Base-by-base conservation (phyloP, 768 basidiomycete genomes). In the Lentinula boryana region DNA sequence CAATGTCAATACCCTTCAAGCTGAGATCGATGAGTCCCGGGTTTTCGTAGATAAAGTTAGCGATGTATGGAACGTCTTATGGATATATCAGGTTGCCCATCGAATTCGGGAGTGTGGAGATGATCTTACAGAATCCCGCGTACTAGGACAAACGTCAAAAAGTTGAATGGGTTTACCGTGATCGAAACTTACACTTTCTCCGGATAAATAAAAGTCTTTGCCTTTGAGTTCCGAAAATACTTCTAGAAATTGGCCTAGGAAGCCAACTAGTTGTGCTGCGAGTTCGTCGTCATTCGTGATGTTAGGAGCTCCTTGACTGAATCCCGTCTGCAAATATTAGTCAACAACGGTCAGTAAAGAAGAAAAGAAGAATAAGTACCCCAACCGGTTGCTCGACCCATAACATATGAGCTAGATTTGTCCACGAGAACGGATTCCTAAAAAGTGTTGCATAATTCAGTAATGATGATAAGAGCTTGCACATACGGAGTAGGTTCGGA, bases 351-450 rank as follows among this genome's bases (percentile, higher is more conserved):
- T 32, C 9, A 12, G 1, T 43, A 8, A 32, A 44, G 40, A 43
- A 43, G 18, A 18, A 3, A 18, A 50, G 43, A 9, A 35, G 18
- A 41, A 9, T 4, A 56, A 70, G n/a, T 69, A 77, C 77, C 53
- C 88, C 88, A 38, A 89, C 83, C 9, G 88, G 88, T 66, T 89
- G 88, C 61, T 89, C 88, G 10, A 89, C 81, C 76, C 80, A 89
- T 36, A 88, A 71, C 23, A 87, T 72, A 62, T 86, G 82, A 13
- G 85, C 84, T 5, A 89, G 74, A 63, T 87, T 88, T 0, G 86
- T 89, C 87, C 87, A 89, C 54, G 86, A 84, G 67, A 76, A 81
- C 31, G 82, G 78, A 63, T 88, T 89, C 3, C 75, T 79, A 5
- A 74, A 79, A 3, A 79, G 73, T 6, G 7, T 1, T 48, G 10